Conservation (phyloP, 1,284 basidiomycete species). For the Gymnopus androsaceus region DNA sequence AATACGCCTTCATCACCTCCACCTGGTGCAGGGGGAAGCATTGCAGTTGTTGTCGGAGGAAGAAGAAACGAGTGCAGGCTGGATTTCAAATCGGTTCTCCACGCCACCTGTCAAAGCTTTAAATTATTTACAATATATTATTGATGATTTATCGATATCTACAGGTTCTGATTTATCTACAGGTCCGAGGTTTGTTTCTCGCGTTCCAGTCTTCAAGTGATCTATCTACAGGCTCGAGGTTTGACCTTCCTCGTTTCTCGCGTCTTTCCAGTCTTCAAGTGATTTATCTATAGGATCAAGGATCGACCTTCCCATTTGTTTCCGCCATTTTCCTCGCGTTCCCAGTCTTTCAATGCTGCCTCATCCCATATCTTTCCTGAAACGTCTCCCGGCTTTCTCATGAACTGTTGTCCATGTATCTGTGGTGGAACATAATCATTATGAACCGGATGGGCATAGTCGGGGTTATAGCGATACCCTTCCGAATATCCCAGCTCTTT, state of each 20-base stretch:
- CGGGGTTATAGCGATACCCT: slow-evolving; percentile 80
- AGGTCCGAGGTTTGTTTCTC: too few relatives aligned
- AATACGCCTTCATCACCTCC: slow-evolving; percentile 10
- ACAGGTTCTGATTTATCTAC: too few relatives aligned
- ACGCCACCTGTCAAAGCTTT: too few relatives aligned
- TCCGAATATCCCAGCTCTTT: slow-evolving; percentile 77
- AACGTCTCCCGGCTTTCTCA: slow-evolving; percentile 54
- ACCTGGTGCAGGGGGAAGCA: background rate
- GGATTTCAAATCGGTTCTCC: too few relatives aligned
- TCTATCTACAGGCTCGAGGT: too few relatives aligned
- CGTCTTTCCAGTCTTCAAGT: too few relatives aligned
- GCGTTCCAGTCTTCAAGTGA: too few relatives aligned
- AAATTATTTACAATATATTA: background rate
- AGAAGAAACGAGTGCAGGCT: background rate
- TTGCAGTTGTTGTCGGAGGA: background rate
- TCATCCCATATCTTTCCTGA: slow-evolving; percentile 75
- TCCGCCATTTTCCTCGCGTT: slow-evolving; percentile 63
- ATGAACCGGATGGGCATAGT: slow-evolving; percentile 68
- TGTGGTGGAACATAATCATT: slow-evolving; percentile 61
- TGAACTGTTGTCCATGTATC: slow-evolving; percentile 47
- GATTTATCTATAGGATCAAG: too few relatives aligned
- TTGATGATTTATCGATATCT: background rate
- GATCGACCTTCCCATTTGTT: slow-evolving; percentile 63
- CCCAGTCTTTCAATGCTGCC: slow-evolving; percentile 72
- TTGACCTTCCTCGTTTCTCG: too few relatives aligned